A percentile compares a stretch with the other conserved stretches of the same genome.
Conservation (phyloP, 441 rosid genomes). For the Euphorbia corollata region DNA sequence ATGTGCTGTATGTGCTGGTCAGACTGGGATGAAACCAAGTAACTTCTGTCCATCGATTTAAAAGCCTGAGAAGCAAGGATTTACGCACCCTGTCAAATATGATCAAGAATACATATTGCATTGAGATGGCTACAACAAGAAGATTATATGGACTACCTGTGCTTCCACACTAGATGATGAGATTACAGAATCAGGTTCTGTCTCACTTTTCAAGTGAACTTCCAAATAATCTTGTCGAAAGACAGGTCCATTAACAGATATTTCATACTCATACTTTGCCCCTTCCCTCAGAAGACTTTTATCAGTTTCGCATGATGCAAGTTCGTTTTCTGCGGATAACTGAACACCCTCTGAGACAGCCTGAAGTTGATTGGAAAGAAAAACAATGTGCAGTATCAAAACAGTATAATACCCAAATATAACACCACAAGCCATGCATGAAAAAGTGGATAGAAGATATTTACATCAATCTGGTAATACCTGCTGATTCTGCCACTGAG, state of each 20-base stretch:
- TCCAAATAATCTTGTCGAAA: slow-evolving; percentile 47
- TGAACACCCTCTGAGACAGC: slow-evolving; percentile 46
- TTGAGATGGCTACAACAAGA: slow-evolving; percentile 15
- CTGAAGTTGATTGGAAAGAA: slow-evolving; percentile 31
- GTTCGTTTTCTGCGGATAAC: slow-evolving; percentile 41
- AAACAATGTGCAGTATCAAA: background rate
- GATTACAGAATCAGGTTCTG: slow-evolving; percentile 39
- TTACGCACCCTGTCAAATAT: slow-evolving; percentile 7
- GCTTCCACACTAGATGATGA: slow-evolving; percentile 44
- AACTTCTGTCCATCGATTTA: slow-evolving; percentile 45
- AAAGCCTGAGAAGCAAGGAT: slow-evolving; percentile 35
- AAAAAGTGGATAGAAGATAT: slow-evolving; percentile 1
- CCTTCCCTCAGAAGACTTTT: slow-evolving; percentile 42
- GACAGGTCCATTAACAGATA: slow-evolving; percentile 49
- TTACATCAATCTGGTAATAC: slow-evolving; percentile 28
- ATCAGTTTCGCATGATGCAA: slow-evolving; percentile 45
- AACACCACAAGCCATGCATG: slow-evolving; percentile 8
- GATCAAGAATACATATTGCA: background rate
- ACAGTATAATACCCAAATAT: background rate
- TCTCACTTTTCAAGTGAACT: slow-evolving; percentile 40
- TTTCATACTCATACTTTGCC: slow-evolving; percentile 46
- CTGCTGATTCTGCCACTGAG: slow-evolving; percentile 75
- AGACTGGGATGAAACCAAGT: slow-evolving; percentile 33
- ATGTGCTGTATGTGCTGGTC: slow-evolving; percentile 52
- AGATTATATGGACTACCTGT: slow-evolving; percentile 39